Evolutionary conservation across 2,329 filamentous ascomycete genomes (phyloP).

Genomic region (Aspergillus floridensis): DNA sequence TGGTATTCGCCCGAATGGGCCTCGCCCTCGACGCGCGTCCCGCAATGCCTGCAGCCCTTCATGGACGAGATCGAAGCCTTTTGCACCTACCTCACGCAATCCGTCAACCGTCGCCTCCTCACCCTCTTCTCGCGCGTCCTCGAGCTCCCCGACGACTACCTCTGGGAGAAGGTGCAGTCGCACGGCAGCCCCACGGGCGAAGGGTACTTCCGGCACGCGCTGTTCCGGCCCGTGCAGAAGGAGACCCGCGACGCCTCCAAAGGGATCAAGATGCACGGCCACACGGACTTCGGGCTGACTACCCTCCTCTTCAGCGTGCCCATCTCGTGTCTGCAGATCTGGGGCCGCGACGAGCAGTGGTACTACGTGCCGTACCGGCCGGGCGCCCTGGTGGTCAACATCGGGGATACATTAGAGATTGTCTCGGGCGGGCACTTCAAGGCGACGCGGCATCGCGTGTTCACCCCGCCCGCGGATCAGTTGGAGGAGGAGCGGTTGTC

Average conservation of each 20-base stretch:
- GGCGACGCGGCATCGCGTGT: constrained; percentile 47
- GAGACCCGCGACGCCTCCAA: constrained; percentile 38
- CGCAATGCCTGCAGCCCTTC: constrained; percentile 48
- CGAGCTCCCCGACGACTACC: constrained; percentile 46
- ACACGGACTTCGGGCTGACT: constrained; percentile 50
- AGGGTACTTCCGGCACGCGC: constrained; percentile 48
- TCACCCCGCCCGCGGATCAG: constrained; percentile 43
- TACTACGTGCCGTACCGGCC: constrained; percentile 45
- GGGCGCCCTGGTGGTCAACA: constrained; percentile 51
- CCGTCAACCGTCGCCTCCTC: constrained; percentile 46
- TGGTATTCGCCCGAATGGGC: constrained; percentile 51
- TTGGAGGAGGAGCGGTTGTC: constrained; percentile 27
- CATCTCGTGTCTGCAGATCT: constrained; percentile 49
- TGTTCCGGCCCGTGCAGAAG: constrained; percentile 40
- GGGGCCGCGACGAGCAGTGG: constrained; percentile 47
- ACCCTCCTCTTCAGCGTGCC: constrained; percentile 50
- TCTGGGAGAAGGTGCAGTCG: constrained; percentile 47
- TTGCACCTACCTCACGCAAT: constrained; percentile 49
- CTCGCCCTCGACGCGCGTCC: constrained; percentile 37
- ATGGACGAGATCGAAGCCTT: constrained; percentile 52
- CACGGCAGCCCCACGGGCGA: constrained; percentile 45
- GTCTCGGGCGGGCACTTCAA: constrained; percentile 50
- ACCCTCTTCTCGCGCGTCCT: constrained; percentile 45
- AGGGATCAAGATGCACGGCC: constrained; percentile 44
- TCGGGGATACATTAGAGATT: constrained; percentile 47